Conservation (phyloP, 257 asterid species). For the Jacaranda copaia region DNA sequence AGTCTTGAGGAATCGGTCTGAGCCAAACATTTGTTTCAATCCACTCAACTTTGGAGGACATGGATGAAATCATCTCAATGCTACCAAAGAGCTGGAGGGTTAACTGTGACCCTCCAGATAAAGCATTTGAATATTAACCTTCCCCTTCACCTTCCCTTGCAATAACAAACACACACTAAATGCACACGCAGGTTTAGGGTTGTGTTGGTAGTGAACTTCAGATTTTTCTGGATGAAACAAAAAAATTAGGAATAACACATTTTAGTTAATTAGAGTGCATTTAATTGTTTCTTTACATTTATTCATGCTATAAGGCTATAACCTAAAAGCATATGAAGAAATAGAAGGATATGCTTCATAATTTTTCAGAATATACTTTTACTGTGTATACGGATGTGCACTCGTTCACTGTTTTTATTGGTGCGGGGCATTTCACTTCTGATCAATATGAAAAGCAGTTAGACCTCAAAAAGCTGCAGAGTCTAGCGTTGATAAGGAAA, state of each 20-base stretch:
- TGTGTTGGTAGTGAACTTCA: background rate
- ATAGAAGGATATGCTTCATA: background rate
- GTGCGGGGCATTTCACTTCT: no score
- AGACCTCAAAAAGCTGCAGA: no score
- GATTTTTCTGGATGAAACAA: background rate
- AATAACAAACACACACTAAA: background rate
- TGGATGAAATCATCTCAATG: background rate
- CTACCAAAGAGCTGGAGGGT: background rate
- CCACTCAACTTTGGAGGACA: background rate
- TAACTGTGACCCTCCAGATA: background rate
- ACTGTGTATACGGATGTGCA: background rate
- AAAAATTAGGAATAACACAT: background rate
- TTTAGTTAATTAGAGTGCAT: background rate
- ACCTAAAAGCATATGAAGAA: background rate
- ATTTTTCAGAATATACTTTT: background rate
- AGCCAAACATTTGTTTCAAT: background rate
- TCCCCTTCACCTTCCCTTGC: background rate
- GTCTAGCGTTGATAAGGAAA: no score
- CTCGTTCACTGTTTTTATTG: background rate
- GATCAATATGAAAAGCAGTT: no score
- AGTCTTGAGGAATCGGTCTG: constrained; percentile 1
- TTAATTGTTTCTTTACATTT: constrained; percentile 3
- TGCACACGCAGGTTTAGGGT: background rate
- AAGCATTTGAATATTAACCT: background rate
- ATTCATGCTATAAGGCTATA: background rate